These are phyloP conservation scores for Adenanthera pavonina DNA, from an alignment of 306 rosid species.

Conservation along the genomic window DNA sequence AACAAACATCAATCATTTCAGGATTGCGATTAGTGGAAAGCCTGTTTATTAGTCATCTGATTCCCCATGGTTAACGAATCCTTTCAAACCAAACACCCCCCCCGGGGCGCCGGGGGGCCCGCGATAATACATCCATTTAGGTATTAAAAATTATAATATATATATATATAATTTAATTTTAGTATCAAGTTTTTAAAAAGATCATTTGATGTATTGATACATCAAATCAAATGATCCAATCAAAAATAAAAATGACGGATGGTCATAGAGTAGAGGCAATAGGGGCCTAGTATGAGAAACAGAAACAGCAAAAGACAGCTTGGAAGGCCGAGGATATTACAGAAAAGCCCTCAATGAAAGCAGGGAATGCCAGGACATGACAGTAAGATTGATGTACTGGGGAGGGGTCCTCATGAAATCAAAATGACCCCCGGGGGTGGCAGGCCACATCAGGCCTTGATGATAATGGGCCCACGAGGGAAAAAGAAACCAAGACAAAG, in stretches of 20 bases:
- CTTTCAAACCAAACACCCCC: too few species aligned
- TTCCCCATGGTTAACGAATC: too few species aligned
- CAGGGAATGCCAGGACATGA: background rate
- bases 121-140: too few species aligned
- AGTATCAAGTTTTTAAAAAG: too few species aligned
- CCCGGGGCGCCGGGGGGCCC: too few species aligned
- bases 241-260: too few species aligned
- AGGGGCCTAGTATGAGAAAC: too few species aligned
- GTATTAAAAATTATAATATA: too few species aligned
- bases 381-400: background rate
- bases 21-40: background rate
- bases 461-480: slow-evolving; percentile 44
- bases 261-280: too few species aligned
- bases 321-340: background rate
- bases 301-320: slow-evolving; percentile 4
- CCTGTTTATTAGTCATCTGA: background rate
- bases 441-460: slow-evolving; percentile 43
- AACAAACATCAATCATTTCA: background rate
- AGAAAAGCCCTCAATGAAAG: background rate
- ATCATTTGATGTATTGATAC: too few species aligned
- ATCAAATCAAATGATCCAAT: too few species aligned
- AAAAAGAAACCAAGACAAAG: slow-evolving; percentile 36
- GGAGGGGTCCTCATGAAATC: background rate
- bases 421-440: slow-evolving; percentile 37
- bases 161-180: too few species aligned